Conservation (phyloP, 75 land plant genomes). For the Picea sitchensis region DNA sequence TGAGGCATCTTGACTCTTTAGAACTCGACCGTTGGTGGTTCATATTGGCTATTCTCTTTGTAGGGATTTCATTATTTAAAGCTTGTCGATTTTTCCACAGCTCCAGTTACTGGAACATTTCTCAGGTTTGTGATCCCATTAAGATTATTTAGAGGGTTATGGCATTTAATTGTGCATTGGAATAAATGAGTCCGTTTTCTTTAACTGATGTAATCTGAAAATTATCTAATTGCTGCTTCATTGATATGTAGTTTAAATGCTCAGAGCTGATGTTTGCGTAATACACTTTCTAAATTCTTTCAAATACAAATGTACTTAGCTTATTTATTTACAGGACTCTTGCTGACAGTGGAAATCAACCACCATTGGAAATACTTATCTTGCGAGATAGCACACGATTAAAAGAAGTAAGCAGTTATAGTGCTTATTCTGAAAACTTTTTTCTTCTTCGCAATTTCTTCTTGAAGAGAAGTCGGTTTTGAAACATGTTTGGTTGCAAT, state of each 20-base stretch:
- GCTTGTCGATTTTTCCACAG: slow-evolving; percentile 65
- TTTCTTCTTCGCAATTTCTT: not conserved
- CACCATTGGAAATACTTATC: slow-evolving; percentile 43
- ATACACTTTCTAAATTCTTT: not conserved
- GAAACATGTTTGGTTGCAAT: not conserved
- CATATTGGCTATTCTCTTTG: slow-evolving; percentile 8
- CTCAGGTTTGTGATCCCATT: slow-evolving; percentile 34
- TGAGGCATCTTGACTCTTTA: not conserved
- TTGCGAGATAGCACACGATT: slow-evolving; percentile 77
- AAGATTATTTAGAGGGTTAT: not conserved
- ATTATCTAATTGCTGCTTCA: not conserved
- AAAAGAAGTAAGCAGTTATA: slow-evolving; percentile 45
- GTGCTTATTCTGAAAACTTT: not conserved
- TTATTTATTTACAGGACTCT: slow-evolving; percentile 36
- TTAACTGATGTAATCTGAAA: slow-evolving; percentile 12
- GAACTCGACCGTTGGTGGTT: not conserved
- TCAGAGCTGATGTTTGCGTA: too few relatives aligned
- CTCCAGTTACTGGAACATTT: slow-evolving; percentile 64
- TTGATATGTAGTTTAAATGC: not conserved
- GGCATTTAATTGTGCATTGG: not conserved
- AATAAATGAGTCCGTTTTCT: not conserved
- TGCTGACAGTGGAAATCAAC: slow-evolving; percentile 28
- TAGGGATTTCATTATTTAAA: slow-evolving; percentile 65
- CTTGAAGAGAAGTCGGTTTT: not conserved
- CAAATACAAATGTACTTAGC: not conserved